Evolutionary conservation across 1,139 yeast genomes (phyloP).

Genomic region (Pichia sp.): DNA sequence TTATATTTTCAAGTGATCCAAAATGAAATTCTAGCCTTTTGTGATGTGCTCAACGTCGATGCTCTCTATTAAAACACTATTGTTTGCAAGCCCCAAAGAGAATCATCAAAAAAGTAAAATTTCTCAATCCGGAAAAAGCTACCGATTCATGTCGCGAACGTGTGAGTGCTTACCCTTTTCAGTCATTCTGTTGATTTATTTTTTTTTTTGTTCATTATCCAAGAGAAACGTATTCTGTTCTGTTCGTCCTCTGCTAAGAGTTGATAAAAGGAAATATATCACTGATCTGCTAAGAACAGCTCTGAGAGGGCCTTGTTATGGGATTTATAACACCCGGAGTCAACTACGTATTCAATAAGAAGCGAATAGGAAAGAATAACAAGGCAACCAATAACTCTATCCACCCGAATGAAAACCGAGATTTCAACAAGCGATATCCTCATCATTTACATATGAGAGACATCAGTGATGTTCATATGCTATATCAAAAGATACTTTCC

Average conservation of each 20-base stretch:
- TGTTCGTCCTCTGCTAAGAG: neutral
- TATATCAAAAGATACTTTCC: neutral
- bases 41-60: too few relatives aligned
- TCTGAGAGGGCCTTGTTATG: constrained; percentile 3
- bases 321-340: constrained; percentile 19
- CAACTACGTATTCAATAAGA: constrained; percentile 7
- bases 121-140: neutral
- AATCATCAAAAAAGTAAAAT: neutral
- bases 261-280: neutral
- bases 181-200: neutral
- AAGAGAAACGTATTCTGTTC: neutral
- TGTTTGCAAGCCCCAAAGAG: too few relatives aligned
- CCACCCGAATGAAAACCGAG: constrained; percentile 11
- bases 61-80: too few relatives aligned
- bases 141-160: neutral
- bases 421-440: constrained; percentile 14
- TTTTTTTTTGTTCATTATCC: neutral
- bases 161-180: neutral
- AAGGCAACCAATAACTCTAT: constrained; percentile 5
- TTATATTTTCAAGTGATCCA: too few relatives aligned
- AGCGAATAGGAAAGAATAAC: constrained; percentile 8
- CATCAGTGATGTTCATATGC: neutral
- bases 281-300: neutral
- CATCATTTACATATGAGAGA: constrained; percentile 7
- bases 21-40: too few relatives aligned